Conservation (phyloP, 2,329 filamentous ascomycete genomes). For the Dothistroma septosporum region DNA sequence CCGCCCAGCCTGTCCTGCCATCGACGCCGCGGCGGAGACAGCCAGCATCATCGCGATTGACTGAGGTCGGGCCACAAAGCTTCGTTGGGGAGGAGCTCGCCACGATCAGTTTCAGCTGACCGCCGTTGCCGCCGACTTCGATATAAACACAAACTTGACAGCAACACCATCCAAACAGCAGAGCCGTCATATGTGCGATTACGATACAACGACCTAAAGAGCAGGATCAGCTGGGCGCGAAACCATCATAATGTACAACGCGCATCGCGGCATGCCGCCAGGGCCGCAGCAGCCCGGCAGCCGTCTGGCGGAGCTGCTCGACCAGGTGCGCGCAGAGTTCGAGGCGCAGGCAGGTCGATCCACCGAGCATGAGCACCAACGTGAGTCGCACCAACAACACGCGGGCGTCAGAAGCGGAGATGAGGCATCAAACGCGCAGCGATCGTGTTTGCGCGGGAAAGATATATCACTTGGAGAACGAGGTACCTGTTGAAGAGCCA, state of each 20-base stretch:
- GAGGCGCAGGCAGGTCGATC: conserved; percentile 68
- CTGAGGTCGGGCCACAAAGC: not conserved
- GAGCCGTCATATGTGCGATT: not conserved
- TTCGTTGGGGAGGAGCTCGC: not conserved
- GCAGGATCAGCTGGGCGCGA: conserved; percentile 11
- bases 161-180: not conserved
- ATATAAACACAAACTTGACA: not conserved
- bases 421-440: not conserved
- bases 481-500: not conserved
- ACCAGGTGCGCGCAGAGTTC: conserved; percentile 86
- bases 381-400: conserved; percentile 55
- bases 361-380: conserved; percentile 87
- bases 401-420: not conserved
- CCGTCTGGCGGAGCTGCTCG: conserved; percentile 85
- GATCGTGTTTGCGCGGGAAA: conserved; percentile 1
- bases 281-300: conserved; percentile 58
- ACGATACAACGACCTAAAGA: conserved; percentile 20
- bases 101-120: conserved; percentile 3
- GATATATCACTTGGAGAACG: not conserved
- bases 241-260: conserved; percentile 66
- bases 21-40: conserved; percentile 1
- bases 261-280: conserved; percentile 73
- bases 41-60: not conserved
- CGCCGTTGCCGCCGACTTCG: conserved; percentile 3
- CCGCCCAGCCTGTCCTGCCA: not conserved